Percentiles rank a stretch among this genome's conserved stretches.
phyloP scores from a whole-genome alignment of 2,329 filamentous ascomycete species.

The Trichophyton benhamiae region DNA sequence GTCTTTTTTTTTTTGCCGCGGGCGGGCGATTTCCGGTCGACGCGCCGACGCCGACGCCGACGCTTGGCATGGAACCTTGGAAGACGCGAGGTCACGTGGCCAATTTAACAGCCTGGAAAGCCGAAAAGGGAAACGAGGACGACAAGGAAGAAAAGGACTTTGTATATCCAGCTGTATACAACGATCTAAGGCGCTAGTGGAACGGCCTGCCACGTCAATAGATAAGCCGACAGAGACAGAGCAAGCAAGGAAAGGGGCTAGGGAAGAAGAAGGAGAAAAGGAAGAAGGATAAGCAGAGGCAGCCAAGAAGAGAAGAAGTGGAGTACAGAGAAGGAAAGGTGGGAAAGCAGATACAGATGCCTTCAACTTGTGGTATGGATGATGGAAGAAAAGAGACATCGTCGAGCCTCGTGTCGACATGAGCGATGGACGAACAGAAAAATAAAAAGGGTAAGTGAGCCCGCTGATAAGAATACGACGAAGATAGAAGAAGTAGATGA shows the following conservation, averaged over 20 bases:
- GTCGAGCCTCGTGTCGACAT: neutral
- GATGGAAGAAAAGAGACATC: neutral
- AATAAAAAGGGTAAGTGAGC: neutral
- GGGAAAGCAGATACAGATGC: neutral
- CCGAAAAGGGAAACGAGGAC: neutral
- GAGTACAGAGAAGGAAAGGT: neutral
- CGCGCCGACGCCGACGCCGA: neutral
- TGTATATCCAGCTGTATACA: constrained; percentile 1
- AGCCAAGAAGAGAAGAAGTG: neutral
- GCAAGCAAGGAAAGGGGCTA: neutral
- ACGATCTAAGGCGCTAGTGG: neutral
- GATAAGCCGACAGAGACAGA: neutral
- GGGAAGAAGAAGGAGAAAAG: neutral
- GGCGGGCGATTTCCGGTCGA: neutral
- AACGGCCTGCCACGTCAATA: neutral
- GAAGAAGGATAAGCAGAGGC: neutral
- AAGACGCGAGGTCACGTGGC: neutral
- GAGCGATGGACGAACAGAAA: neutral
- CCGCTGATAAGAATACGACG: neutral
- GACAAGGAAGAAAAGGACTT: neutral
- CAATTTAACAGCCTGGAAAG: neutral
- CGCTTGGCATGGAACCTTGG: neutral
- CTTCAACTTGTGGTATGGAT: neutral
- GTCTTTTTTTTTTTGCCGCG: too few species aligned
- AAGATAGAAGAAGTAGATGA: neutral